phyloP scores from a whole-genome alignment of 768 basidiomycete genomes.

The Gloeostereum incarnatum region DNA sequence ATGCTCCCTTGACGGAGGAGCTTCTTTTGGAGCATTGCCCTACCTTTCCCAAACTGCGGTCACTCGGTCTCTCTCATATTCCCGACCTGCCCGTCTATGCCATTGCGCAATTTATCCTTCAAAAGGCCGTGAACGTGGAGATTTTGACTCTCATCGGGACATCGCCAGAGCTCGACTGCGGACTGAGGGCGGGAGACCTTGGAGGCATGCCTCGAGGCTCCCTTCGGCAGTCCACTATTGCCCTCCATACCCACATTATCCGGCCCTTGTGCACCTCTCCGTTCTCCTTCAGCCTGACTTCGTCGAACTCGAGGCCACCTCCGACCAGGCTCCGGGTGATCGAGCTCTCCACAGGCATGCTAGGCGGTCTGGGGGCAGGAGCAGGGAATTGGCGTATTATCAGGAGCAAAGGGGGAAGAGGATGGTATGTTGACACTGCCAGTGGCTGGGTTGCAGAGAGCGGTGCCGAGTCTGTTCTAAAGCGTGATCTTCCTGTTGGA shows the following conservation, averaged over 20 bases:
- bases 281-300: constrained; percentile 35
- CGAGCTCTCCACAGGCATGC: constrained; percentile 67
- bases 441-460: constrained; percentile 65
- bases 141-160: constrained; percentile 75
- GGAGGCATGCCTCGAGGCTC: constrained; percentile 23
- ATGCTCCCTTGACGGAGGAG: constrained; percentile 57
- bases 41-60: constrained; percentile 68
- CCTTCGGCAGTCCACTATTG: constrained; percentile 61
- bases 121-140: constrained; percentile 71
- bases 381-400: constrained; percentile 84
- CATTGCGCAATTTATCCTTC: constrained; percentile 59
- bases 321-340: constrained; percentile 79
- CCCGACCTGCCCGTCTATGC: constrained; percentile 54
- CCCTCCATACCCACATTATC: constrained; percentile 71
- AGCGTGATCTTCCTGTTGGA: constrained; percentile 43
- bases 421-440: constrained; percentile 91
- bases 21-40: constrained; percentile 45
- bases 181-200: constrained; percentile 24
- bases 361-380: constrained; percentile 67
- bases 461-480: constrained; percentile 33
- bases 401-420: constrained; percentile 86
- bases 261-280: constrained; percentile 75
- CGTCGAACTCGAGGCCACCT: constrained; percentile 26
- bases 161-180: constrained; percentile 65
- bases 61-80: constrained; percentile 86